These are phyloP conservation scores for Penicillium pancosmium DNA, from an alignment of 495 filamentous ascomycete species.

Conservation along the genomic window DNA sequence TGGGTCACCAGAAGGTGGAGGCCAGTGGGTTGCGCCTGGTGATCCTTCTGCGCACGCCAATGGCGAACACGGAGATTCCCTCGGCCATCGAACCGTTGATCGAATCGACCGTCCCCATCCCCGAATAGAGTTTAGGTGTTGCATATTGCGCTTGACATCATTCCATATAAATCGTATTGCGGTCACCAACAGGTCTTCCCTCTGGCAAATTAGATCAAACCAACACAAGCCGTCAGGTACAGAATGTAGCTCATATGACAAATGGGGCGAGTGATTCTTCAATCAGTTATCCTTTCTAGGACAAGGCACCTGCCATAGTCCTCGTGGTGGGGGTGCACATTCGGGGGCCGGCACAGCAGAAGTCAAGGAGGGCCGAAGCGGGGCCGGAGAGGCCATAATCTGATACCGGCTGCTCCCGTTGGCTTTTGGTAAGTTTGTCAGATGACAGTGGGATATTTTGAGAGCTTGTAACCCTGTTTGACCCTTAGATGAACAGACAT, in stretches of 20 bases:
- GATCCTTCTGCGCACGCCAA: constrained; percentile 14
- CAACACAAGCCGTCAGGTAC: constrained; percentile 35
- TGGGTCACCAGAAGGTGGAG: constrained; percentile 33
- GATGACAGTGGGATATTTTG: not conserved
- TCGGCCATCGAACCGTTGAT: constrained; percentile 25
- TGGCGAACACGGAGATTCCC: constrained; percentile 15
- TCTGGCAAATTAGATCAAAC: constrained; percentile 34
- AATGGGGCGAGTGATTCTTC: constrained; percentile 19
- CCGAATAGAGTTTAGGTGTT: constrained; percentile 33
- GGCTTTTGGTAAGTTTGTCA: not conserved
- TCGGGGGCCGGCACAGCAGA: constrained; percentile 15
- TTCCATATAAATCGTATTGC: constrained; percentile 12
- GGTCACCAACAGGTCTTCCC: constrained; percentile 23
- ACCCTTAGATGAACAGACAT: too few species aligned
- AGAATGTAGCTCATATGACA: constrained; percentile 28
- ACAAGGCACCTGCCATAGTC: constrained; percentile 23
- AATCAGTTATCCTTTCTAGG: not conserved
- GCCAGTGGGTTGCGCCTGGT: constrained; percentile 21
- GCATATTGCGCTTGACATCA: constrained; percentile 40
- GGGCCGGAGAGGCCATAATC: not conserved
- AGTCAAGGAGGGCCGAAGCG: not conserved
- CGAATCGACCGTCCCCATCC: constrained; percentile 14
- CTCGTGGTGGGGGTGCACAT: constrained; percentile 8
- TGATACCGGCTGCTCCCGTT: not conserved
- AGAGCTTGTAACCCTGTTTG: not conserved